Evolutionary conservation across 2,329 filamentous ascomycete species (phyloP), one percentile per base, ranked within the genome.

Genomic region (Penicillium sp.): DNA sequence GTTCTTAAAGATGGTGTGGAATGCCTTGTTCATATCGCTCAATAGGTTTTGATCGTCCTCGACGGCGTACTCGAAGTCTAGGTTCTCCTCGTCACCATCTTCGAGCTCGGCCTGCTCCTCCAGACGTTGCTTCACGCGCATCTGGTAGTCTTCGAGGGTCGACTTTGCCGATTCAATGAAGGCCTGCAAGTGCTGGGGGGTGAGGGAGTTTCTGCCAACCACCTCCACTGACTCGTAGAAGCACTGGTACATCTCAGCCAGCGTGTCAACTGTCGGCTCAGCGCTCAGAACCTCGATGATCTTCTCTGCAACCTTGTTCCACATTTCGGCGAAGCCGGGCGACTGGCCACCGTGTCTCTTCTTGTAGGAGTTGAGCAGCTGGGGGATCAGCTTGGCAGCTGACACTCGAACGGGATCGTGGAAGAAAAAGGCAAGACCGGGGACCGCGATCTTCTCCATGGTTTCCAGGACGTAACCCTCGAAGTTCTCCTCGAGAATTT

Each of bases 11-110:
- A 99, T 91, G 60, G 92, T 93, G 77, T 99, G 94, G 84, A 96
- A 99, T 0, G 94, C 93, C 82, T 99, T 99, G 85, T 99, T 99
- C 94, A 99, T 99, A 72, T 99, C 94, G 1, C 93, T 96, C 43
- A 99, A 83, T 19, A 99, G 83, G 23, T 92, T 96, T 77, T 97
- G 93, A 72, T 99, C 94, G 66, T 99, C 94, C 75, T 99, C 94
- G 48, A 99, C 93, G 13, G 93, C 94, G 67, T 96, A 89, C 33
- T 96, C 82, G 44, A 88, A 85, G 52, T 97, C 93, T 66, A 97
- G 90, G 17, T 88, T 88, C 59, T 94, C 88, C 69, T 97, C 93
- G 64, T 97, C 93, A 17, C 89, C 93, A 57, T 97, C 93, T 53
- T 96, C 92, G 3, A 87, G 86, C 23, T 93, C 89, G 47, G 86